Base-by-base conservation (phyloP, 306 rosid species). In the Cucurbita ficifolia region DNA sequence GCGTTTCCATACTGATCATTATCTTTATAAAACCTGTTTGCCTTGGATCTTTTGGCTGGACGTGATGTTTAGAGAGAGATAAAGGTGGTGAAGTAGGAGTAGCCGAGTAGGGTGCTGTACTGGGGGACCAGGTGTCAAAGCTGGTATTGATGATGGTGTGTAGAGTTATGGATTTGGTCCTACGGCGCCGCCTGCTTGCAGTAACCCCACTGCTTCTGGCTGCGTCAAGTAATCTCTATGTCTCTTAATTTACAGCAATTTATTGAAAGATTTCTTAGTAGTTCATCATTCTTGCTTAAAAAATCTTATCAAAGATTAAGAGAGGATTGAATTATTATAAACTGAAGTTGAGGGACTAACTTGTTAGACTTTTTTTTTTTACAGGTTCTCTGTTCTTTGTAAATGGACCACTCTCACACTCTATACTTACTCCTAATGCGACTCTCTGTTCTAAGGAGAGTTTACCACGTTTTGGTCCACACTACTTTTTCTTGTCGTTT, bases 321-420 rank as follows among this genome's bases (percentile, higher is more conserved):
- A 29, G 33, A 29, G 33, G 33, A 2, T 29, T 29, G 3, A 29
- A 29, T 2, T 29, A 3, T 29, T 29, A 29, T 29, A 29, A 29
- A 29, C 33, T 29, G 2, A 29, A 29, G 33, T 29, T 29, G 33
- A 29, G 33, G 33, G 33, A 29, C 33, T 29, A 29, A 29, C 1
- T 65, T 65, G 6, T 46, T 42, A 42, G 2, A 46, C 46, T 24
- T 8, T 68, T 68, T 17, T 35, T 64, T 63, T 18, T 64, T 18
- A 19, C 35, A 40, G 52, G 2, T 42, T 18, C 50, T 62, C 70
- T 63, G 16, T 40, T 10, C 52, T 46, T 68, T 24, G 1, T 12
- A 45, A 12, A 68, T 68, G 73, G 73, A 68, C 73, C 73, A 45
- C 73, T 45, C 73, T 67, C 55, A 21, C 53, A 11, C 55, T 67